Percentiles rank a stretch among this genome's conserved stretches.
phyloP scores from a whole-genome alignment of 2,329 filamentous ascomycete species.

The Phyllachora maydis region DNA sequence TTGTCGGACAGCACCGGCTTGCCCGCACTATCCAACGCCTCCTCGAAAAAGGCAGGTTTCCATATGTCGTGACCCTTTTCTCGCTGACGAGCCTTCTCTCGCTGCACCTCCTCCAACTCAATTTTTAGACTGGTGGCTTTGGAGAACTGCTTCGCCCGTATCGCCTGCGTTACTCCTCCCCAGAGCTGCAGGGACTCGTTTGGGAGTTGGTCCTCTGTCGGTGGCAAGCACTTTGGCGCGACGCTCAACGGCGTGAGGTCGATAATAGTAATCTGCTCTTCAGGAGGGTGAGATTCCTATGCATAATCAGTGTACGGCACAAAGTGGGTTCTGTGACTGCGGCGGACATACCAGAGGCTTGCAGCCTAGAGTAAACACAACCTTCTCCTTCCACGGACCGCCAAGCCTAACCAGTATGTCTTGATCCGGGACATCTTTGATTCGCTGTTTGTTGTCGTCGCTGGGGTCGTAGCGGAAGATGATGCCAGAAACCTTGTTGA shows the following conservation, averaged over 20 bases:
- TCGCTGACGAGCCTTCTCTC: slow-evolving; percentile 64
- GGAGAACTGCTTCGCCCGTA: slow-evolving; percentile 61
- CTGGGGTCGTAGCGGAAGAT: slow-evolving; percentile 80
- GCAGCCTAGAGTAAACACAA: slow-evolving; percentile 37
- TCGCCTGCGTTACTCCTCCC: slow-evolving; percentile 72
- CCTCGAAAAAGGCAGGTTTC: slow-evolving; percentile 66
- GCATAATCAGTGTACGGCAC: slow-evolving; percentile 1
- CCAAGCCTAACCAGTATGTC: slow-evolving; percentile 68
- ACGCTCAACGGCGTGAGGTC: slow-evolving; percentile 73
- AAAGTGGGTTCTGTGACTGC: neutral
- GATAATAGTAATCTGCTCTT: slow-evolving; percentile 56
- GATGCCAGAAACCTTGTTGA: slow-evolving; percentile 80
- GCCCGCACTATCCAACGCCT: slow-evolving; percentile 8
- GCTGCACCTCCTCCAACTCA: slow-evolving; percentile 78
- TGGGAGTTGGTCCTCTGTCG: slow-evolving; percentile 55
- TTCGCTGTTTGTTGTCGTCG: slow-evolving; percentile 58
- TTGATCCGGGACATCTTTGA: slow-evolving; percentile 72
- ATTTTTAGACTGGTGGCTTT: slow-evolving; percentile 75
- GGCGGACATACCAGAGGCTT: slow-evolving; percentile 41
- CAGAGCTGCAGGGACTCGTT: slow-evolving; percentile 85
- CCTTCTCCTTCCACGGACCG: slow-evolving; percentile 66
- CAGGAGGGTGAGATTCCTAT: slow-evolving; percentile 23
- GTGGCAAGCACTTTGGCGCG: slow-evolving; percentile 59
- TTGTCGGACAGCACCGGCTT: slow-evolving; percentile 9
- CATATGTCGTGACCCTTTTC: slow-evolving; percentile 50